These are phyloP conservation scores for Trametes villosa DNA, from an alignment of 768 basidiomycete species.

Conservation along the genomic window DNA sequence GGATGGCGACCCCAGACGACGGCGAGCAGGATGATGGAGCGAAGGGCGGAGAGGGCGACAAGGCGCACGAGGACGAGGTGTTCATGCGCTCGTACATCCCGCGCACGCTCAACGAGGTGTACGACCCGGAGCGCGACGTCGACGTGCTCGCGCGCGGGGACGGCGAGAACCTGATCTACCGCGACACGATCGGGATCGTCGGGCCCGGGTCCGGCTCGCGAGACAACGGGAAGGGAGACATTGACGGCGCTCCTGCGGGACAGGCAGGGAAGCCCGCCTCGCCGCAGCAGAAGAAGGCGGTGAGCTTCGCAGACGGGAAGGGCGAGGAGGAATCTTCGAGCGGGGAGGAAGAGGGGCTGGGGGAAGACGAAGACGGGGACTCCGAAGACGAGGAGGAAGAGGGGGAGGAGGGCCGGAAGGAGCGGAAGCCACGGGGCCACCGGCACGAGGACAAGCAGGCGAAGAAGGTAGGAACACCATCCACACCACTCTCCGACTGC, in stretches of 20 bases:
- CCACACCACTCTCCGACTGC: not conserved
- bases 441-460: conserved; percentile 89
- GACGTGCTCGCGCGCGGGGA: conserved; percentile 73
- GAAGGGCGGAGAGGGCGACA: conserved; percentile 2
- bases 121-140: conserved; percentile 93
- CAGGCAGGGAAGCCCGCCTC: conserved; percentile 21
- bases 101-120: conserved; percentile 87
- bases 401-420: conserved; percentile 51
- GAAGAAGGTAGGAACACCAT: conserved; percentile 76
- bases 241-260: not conserved
- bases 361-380: conserved; percentile 28
- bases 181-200: conserved; percentile 83
- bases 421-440: conserved; percentile 79
- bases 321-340: conserved; percentile 25
- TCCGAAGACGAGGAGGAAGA: conserved; percentile 38
- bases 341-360: conserved; percentile 23
- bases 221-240: conserved; percentile 23
- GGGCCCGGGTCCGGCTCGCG: conserved; percentile 34
- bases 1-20: conserved; percentile 49
- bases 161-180: conserved; percentile 79
- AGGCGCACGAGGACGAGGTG: conserved; percentile 81
- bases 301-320: conserved; percentile 17
- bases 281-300: conserved; percentile 14
- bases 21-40: conserved; percentile 20
- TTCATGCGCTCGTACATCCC: conserved; percentile 95